Percentiles rank a stretch among this genome's conserved stretches.
Conservation (phyloP, 805 yeast species). For the Candida ascalaphidarum region DNA sequence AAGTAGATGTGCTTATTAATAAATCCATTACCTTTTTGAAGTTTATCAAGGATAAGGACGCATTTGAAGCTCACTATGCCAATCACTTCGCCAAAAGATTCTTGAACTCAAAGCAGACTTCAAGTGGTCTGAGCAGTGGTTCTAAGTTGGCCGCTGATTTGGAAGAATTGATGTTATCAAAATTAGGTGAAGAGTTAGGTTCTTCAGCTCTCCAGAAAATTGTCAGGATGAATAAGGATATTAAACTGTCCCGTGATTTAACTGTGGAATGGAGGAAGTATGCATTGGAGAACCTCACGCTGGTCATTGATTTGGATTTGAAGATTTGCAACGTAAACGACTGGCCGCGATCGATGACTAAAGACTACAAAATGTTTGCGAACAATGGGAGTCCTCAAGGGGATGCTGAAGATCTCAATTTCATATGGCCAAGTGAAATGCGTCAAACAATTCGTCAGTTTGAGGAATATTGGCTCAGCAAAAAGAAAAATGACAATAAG, state of each 20-base stretch:
- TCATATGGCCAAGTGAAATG: slow-evolving; percentile 33
- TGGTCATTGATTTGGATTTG: slow-evolving; percentile 25
- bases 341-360: slow-evolving; percentile 40
- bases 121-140: slow-evolving; percentile 12
- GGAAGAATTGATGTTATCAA: slow-evolving; percentile 61
- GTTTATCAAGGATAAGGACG: slow-evolving; percentile 72
- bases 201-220: slow-evolving; percentile 69
- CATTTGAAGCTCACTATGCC: slow-evolving; percentile 78
- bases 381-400: slow-evolving; percentile 9
- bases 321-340: slow-evolving; percentile 35
- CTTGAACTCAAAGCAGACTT: slow-evolving; percentile 24
- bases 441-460: slow-evolving; percentile 27
- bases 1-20: slow-evolving; percentile 33
- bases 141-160: slow-evolving; percentile 44
- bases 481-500: slow-evolving; percentile 32
- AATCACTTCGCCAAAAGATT: slow-evolving; percentile 81
- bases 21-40: slow-evolving; percentile 56
- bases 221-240: slow-evolving; percentile 83
- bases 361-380: slow-evolving; percentile 27
- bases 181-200: slow-evolving; percentile 70
- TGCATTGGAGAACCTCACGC: slow-evolving; percentile 3
- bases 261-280: slow-evolving; percentile 30
- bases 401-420: slow-evolving; percentile 5
- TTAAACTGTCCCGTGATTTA: slow-evolving; percentile 37
- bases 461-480: slow-evolving; percentile 33